A percentile compares a stretch with the other conserved stretches of the same genome.
Conservation (phyloP, 2,329 filamentous ascomycete genomes). For the Monosporascus sp. region DNA sequence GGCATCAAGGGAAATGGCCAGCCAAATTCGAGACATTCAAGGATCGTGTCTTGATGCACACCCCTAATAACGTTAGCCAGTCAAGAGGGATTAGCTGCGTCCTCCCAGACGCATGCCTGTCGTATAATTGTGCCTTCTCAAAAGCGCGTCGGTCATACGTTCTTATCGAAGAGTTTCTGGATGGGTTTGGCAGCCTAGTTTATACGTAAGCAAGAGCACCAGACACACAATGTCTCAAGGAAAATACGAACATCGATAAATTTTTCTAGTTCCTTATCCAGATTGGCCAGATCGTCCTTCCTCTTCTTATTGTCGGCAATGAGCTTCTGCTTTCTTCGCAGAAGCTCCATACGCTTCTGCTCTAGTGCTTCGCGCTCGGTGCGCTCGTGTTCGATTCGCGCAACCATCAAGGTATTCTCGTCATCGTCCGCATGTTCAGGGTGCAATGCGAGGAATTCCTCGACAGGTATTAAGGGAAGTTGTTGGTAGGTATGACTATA, state of each 20-base stretch:
- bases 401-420: constrained; percentile 80
- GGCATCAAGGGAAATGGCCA: no score
- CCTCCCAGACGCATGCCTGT: no score
- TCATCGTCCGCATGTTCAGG: constrained; percentile 69
- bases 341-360: constrained; percentile 70
- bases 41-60: no score
- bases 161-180: constrained; percentile 76
- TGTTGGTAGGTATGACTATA: constrained; percentile 78
- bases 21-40: no score
- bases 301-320: constrained; percentile 78
- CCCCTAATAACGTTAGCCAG: no score
- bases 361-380: constrained; percentile 80
- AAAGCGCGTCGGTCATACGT: constrained; percentile 4
- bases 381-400: constrained; percentile 86
- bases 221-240: not conserved
- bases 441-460: constrained; percentile 72
- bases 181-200: constrained; percentile 78
- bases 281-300: constrained; percentile 84
- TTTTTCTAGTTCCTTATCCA: constrained; percentile 89
- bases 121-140: not conserved
- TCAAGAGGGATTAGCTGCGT: no score
- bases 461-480: constrained; percentile 75
- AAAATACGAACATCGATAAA: constrained; percentile 71
- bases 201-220: constrained; percentile 16
- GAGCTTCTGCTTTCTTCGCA: constrained; percentile 60